Conservation (phyloP, 2,329 filamentous ascomycete species). For the Metarhizium humberi region DNA sequence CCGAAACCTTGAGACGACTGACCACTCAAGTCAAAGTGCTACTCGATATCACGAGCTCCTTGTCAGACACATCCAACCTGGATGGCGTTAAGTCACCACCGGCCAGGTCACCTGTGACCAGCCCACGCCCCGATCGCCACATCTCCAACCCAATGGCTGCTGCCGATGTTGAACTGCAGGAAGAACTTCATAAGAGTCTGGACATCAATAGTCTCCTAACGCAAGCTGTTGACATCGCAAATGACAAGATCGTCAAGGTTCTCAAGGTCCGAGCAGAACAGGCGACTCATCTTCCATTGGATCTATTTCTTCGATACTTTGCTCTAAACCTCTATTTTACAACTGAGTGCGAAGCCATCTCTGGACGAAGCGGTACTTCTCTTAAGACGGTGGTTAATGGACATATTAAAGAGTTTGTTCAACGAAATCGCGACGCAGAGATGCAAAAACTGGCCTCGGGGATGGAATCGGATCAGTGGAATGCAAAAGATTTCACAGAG, state of each 20-base stretch:
- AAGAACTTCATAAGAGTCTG: slow-evolving; percentile 67
- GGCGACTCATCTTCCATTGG: slow-evolving; percentile 55
- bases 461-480: slow-evolving; percentile 77
- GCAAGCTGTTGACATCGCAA: slow-evolving; percentile 71
- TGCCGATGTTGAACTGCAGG: slow-evolving; percentile 45
- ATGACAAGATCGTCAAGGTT: slow-evolving; percentile 67
- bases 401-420: slow-evolving; percentile 74
- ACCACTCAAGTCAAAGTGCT: slow-evolving; percentile 89
- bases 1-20: slow-evolving; percentile 76
- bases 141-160: slow-evolving; percentile 12
- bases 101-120: slow-evolving; percentile 42
- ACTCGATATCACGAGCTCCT: slow-evolving; percentile 82
- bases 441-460: slow-evolving; percentile 65
- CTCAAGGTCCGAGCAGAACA: slow-evolving; percentile 70
- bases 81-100: slow-evolving; percentile 38
- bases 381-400: slow-evolving; percentile 72
- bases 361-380: slow-evolving; percentile 64
- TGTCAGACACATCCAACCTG: slow-evolving; percentile 34
- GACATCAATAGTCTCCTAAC: slow-evolving; percentile 71
- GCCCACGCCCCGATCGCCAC: slow-evolving; percentile 32
- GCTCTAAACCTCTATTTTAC: slow-evolving; percentile 74
- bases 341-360: slow-evolving; percentile 79
- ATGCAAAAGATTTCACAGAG: slow-evolving; percentile 64
- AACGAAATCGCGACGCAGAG: slow-evolving; percentile 59
- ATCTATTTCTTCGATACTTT: slow-evolving; percentile 72